Evolutionary conservation across 805 yeast species (phyloP), one percentile per base, ranked within the genome.

Genomic region (Yarrowia sp.): DNA sequence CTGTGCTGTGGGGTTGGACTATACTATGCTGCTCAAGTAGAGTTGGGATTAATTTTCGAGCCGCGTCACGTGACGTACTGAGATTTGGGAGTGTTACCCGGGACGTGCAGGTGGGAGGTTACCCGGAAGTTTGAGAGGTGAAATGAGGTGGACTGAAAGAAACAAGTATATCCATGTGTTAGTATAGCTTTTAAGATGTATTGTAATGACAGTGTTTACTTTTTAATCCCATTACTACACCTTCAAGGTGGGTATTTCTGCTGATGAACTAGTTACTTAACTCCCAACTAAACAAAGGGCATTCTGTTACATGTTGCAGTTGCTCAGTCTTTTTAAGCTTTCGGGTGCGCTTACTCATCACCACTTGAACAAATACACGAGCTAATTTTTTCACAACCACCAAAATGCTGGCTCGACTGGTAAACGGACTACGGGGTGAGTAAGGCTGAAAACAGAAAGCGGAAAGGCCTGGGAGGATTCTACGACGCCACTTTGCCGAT

Each of bases 351-450:
- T 48, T 48, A 48, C 55, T 48, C 55, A 48, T 48, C 55, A 13
- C 8, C 7, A 10, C 10, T 10, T 45, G 55, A 15, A 13, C 22
- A 18, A 35, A 35, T 35, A 17, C 55, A 33, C 47, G 47, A 55
- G 61, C 47, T 55, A 39, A 55, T 55, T 55, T 55, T 45, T 55
- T 55, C 61, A 55, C 61, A 39, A 8, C 31, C 61, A 39, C 45
- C 47, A 55, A 55, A 41, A 55, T 55, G 61, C 61, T 55, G 61
- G 61, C 61, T 55, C 61, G 61, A 55, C 47, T 55, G 61, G 61
- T 55, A 10, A 55, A 55, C 61, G 61, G 61, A 55, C 45, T 55
- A 8, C 36, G 61, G 61, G 61, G 61, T 55, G 61, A 55, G 61
- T 55, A 39, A 28, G 17, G 38, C n/a, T 8, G n/a, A 18, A 31